Evolutionary conservation across 176 grass and related monocot genomes (phyloP).

Genomic region (Carex littledalei): DNA sequence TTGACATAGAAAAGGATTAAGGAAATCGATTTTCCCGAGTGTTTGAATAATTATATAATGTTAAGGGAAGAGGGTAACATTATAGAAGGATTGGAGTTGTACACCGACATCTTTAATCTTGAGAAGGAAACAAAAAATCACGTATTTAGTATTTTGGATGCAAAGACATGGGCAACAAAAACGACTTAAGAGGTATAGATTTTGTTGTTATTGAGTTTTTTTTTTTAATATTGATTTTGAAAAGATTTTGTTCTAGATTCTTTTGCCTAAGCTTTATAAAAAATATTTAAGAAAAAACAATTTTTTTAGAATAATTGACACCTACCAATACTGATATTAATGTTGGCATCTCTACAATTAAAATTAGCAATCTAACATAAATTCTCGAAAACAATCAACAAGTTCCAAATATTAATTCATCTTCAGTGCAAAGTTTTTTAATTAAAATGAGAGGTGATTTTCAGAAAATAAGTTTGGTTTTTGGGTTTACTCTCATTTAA

Average conservation of each 20-base stretch:
- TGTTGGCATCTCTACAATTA: neutral
- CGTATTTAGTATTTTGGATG: slow-evolving; percentile 25
- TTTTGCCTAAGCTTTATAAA: no score
- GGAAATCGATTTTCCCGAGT: slow-evolving; percentile 21
- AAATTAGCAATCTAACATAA: neutral
- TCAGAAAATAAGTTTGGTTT: no score
- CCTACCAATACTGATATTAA: neutral
- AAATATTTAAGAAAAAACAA: no score
- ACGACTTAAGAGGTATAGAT: neutral
- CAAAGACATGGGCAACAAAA: slow-evolving; percentile 32
- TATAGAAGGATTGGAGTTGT: slow-evolving; percentile 43
- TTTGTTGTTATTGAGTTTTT: neutral
- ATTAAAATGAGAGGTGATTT: no score
- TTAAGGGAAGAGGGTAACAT: slow-evolving; percentile 28
- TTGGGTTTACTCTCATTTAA: no score
- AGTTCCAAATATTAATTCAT: no score
- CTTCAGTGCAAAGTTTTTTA: no score
- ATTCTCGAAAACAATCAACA: neutral
- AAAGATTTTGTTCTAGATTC: neutral
- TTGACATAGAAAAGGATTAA: neutral
- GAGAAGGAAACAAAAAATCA: slow-evolving; percentile 33
- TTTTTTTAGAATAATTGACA: neutral
- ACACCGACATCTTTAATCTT: slow-evolving; percentile 42
- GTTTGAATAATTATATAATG: slow-evolving; percentile 41
- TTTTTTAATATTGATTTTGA: neutral